Base-by-base conservation (phyloP, 768 basidiomycete genomes). In the Panaeolus papilionaceus region DNA sequence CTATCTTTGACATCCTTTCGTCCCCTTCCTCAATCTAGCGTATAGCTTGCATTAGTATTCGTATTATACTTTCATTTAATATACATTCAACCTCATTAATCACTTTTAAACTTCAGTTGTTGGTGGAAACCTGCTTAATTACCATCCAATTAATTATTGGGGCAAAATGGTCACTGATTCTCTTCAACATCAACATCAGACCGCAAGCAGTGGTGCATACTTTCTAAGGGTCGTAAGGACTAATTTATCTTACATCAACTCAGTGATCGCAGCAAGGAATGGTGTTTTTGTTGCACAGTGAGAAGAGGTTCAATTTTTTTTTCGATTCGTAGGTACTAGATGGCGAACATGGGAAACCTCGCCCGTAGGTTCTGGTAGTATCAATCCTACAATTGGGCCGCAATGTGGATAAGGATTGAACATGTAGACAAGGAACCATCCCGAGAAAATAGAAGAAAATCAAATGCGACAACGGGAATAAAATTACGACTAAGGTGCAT, bases 401-500 rank as follows among this genome's bases (percentile, higher is more conserved):
- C 33, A 33, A 5, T 33, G 33, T 33, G 39, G 9, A 14, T 14
- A 40, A 40, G 9, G 39, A 40, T 40, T 14, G 33, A 33, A 33
- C 3, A 33, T 40, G 18, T 47, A 14, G 45, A 8, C 12, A 47
- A 16, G 39, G 9, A 8, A 40, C 9, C 14, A 40, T 40, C 39
- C 39, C 14, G 11, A 40, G 42, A 44, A 44, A 18, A 6, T 16
- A 44, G 14, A 40, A 14, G 39, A n/a, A 47, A 51, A 26, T 23
- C 47, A 51, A 51, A 44, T 44, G 42, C 42, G 20, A 51, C 47
- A 51, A 26, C 7, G 20, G 20, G 54, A 58, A 37, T 58, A 58
- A 37, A 58, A 58, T 58, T 58, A 58, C 54, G 54, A 58, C 54
- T 33, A 58, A 58, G 33, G 47, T 51, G 47, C 6, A 51, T 38